Conservation (phyloP, 352 stramenopile genomes). For the Peronospora destructor region DNA sequence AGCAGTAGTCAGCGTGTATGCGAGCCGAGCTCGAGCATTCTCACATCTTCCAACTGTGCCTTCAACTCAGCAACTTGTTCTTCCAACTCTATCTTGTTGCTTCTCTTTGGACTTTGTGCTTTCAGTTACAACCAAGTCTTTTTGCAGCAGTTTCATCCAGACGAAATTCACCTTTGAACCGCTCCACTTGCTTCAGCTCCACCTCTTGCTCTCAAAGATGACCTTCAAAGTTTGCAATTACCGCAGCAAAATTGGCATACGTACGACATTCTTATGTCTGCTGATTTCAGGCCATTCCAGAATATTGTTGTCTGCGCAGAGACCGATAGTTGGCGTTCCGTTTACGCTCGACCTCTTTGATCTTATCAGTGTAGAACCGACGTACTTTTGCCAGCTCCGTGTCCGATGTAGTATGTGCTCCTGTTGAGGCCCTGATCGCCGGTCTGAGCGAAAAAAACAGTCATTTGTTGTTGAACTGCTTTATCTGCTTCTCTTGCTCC, state of each 20-base stretch:
- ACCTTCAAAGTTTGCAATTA: constrained; percentile 37
- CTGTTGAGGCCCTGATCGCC: constrained; percentile 10
- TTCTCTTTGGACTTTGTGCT: constrained; percentile 3
- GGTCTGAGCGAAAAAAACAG: constrained; percentile 7
- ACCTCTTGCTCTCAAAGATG: constrained; percentile 20
- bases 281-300: constrained; percentile 15
- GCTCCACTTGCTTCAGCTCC: constrained; percentile 25
- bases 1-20: constrained; percentile 46
- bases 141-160: background rate
- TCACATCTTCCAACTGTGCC: constrained; percentile 54
- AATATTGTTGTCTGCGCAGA: constrained; percentile 44
- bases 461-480: constrained; percentile 15
- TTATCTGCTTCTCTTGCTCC: constrained; percentile 40
- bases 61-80: constrained; percentile 33
- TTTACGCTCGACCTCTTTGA: constrained; percentile 68
- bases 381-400: constrained; percentile 50
- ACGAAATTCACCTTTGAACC: constrained; percentile 15
- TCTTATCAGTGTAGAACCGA: constrained; percentile 68
- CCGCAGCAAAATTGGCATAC: constrained; percentile 31
- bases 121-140: constrained; percentile 1
- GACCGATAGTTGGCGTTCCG: constrained; percentile 63
- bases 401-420: constrained; percentile 1
- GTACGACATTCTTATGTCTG: constrained; percentile 20
- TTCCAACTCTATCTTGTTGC: too few species aligned
- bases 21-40: constrained; percentile 48